A percentile compares a stretch with the other conserved stretches of the same genome.
Conservation (phyloP, 2,329 filamentous ascomycete species). For the Aspergillus pseudonomiae region DNA sequence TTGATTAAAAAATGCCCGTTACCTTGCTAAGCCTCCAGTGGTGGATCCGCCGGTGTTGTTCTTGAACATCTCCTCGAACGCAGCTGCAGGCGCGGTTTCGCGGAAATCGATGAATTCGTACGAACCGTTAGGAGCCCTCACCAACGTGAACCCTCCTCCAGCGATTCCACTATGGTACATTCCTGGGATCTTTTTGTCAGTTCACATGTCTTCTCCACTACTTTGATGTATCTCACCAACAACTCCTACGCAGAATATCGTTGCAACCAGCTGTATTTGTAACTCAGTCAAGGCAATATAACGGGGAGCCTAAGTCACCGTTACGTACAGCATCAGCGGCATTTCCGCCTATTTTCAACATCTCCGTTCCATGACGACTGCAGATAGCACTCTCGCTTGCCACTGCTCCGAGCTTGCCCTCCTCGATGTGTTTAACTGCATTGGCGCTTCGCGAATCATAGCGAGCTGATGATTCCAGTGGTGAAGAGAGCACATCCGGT, state of each 20-base stretch:
- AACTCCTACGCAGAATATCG: conserved; percentile 74
- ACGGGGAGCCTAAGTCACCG: background rate
- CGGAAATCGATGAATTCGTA: conserved; percentile 91
- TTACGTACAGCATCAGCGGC: conserved; percentile 69
- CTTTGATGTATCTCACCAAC: conserved; percentile 50
- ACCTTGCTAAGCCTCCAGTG: conserved; percentile 70
- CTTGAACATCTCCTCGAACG: conserved; percentile 81
- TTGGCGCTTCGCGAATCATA: background rate
- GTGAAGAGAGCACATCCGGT: conserved; percentile 25
- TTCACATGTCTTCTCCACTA: background rate
- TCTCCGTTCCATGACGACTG: conserved; percentile 67
- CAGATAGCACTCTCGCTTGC: conserved; percentile 72
- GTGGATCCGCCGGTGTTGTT: conserved; percentile 70
- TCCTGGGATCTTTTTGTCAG: conserved; percentile 36
- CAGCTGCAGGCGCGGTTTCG: conserved; percentile 81
- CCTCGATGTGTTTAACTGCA: conserved; percentile 34
- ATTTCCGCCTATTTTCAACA: conserved; percentile 67
- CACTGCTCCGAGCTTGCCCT: conserved; percentile 60
- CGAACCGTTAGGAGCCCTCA: conserved; percentile 70
- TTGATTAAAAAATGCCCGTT: conserved; percentile 6
- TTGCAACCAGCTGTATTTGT: conserved; percentile 62
- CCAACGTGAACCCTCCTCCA: conserved; percentile 87
- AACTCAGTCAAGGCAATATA: background rate
- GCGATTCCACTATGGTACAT: conserved; percentile 83
- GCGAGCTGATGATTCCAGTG: conserved; percentile 20